Evolutionary conservation across 2,329 filamentous ascomycete species (phyloP).

Genomic region (Colletotrichum sp.): DNA sequence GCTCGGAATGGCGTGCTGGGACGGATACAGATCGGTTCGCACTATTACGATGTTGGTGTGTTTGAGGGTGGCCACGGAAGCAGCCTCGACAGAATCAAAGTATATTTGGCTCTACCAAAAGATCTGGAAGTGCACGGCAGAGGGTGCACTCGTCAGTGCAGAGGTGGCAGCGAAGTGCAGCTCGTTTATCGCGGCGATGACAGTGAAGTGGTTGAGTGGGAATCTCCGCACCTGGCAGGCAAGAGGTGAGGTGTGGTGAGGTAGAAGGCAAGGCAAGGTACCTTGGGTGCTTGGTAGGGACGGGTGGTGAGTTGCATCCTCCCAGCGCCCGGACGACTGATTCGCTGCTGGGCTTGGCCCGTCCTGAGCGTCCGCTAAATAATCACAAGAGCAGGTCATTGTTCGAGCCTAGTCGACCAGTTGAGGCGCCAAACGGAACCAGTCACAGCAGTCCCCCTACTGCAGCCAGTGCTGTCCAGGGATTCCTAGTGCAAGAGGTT

Average conservation of each 20-base stretch:
- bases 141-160: not conserved
- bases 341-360: conserved; percentile 15
- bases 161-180: not conserved
- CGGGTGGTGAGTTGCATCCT: conserved; percentile 10
- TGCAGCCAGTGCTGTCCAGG: conserved; percentile 2
- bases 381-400: conserved; percentile 21
- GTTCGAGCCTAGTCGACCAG: conserved; percentile 11
- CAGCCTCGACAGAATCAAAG: not conserved
- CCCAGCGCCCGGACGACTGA: conserved; percentile 10
- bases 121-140: not conserved
- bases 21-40: not conserved
- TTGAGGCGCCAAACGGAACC: conserved; percentile 15
- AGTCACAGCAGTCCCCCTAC: conserved; percentile 8
- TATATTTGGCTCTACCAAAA: conserved; percentile 5
- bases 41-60: conserved; percentile 10
- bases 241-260: conserved; percentile 8
- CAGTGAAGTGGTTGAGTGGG: conserved; percentile 1
- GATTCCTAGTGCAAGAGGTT: not conserved
- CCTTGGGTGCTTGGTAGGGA: not conserved
- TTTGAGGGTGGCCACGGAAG: not conserved
- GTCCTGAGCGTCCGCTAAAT: conserved; percentile 18
- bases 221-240: conserved; percentile 2
- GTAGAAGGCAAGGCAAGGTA: conserved; percentile 2
- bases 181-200: conserved; percentile 17
- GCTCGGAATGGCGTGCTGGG: conserved; percentile 12